These are phyloP conservation scores for Phytophthora pini DNA, from an alignment of 352 stramenopile genomes.

Conservation along the genomic window DNA sequence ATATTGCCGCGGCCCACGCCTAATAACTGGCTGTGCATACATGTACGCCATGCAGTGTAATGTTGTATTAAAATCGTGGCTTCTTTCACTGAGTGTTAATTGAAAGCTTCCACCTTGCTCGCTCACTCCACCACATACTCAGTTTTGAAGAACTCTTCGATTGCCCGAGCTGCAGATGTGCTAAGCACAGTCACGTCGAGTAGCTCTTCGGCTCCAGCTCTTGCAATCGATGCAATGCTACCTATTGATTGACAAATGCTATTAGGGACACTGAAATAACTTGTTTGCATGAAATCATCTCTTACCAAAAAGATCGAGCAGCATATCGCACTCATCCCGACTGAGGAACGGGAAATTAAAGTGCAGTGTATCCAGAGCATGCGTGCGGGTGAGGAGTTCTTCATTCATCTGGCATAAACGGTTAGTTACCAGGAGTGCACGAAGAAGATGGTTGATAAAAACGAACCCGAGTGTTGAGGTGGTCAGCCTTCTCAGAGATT, in stretches of 20 bases:
- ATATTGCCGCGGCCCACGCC: constrained; percentile 27
- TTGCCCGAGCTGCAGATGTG: constrained; percentile 55
- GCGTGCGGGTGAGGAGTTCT: constrained; percentile 51
- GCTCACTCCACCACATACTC: constrained; percentile 68
- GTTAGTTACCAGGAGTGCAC: neutral
- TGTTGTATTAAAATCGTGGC: neutral
- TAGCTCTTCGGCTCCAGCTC: constrained; percentile 55
- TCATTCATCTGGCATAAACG: constrained; percentile 45
- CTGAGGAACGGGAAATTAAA: constrained; percentile 69
- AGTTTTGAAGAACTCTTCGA: constrained; percentile 75
- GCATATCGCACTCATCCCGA: constrained; percentile 75
- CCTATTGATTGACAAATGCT: constrained; percentile 31
- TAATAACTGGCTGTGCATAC: constrained; percentile 12
- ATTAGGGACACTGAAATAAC: constrained; percentile 1
- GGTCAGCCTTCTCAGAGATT: constrained; percentile 51
- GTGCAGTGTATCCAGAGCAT: constrained; percentile 51
- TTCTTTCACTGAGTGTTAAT: neutral
- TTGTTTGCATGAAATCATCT: neutral
- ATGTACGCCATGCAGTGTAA: too few relatives aligned
- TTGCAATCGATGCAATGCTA: constrained; percentile 55
- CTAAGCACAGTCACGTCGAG: constrained; percentile 73
- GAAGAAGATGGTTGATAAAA: neutral
- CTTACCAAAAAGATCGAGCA: constrained; percentile 80
- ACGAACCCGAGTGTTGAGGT: constrained; percentile 51
- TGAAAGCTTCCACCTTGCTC: neutral